Base-by-base conservation (phyloP, 352 stramenopile genomes). In the Pythium vanterpoolii region DNA sequence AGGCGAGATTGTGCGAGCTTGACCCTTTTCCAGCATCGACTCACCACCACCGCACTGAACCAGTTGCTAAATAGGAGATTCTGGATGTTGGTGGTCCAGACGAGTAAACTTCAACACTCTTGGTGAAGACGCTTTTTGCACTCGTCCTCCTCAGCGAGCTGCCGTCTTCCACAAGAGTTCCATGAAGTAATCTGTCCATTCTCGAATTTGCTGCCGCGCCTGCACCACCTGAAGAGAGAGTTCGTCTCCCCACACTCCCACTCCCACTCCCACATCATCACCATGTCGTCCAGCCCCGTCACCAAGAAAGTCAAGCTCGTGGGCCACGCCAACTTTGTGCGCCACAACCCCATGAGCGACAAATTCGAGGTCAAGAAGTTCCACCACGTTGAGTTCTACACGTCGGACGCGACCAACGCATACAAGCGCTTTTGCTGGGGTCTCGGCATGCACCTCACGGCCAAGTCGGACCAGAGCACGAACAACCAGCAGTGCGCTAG, bases 381-480 rank as follows among this genome's bases (percentile, higher is more conserved):
- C 68, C 78, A 95, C 68, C 84, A 93, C 76, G 64, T 95, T 49
- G 86, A 93, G 62, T 93, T 95, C 64, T 95, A 83, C 75, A 86
- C 78, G 57, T 64, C 60, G 54, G 86, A 95, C 56, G 86, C 86
- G 34, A 93, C 83, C 33, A 93, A 91, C 69, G 69, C 54, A 39
- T 86, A 67, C 19, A 76, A 77, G 46, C 83, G 89, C 53, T 97
- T 98, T 69, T 59, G 68, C 14, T 95, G 75, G 79, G 89, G 79
- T 8, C 77, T 97, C 36, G 89, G 89, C 43, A 89, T 97, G 73
- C 71, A 76, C 36, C 68, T 86, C 34, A 77, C 92, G 19, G 86
- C 64, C 66, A 93, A 95, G 72, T 90, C 82, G 36, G 83, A 94
- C 74, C 77, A 91, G 68, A 93, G 79, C 62, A 95, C 89, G 53